Evolutionary conservation across 768 basidiomycete species (phyloP), one percentile per base, ranked within the genome.

Genomic region (Polyporus arcularius): DNA sequence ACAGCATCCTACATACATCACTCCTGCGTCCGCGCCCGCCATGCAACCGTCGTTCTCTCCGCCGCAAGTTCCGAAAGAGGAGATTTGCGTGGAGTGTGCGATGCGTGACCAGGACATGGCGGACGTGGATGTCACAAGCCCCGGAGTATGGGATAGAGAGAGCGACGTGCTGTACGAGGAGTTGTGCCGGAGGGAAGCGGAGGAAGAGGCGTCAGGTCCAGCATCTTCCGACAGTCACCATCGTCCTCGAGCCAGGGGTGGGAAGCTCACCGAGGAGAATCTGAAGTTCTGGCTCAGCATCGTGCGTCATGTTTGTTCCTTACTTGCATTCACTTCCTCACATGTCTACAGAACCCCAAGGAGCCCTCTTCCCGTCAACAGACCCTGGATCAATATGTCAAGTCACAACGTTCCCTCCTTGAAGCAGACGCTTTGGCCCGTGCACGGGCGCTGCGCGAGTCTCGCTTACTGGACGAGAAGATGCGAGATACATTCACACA

Each of bases 71-170:
- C 78, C 75, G 10, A 86, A 83, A 64, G 90, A 92, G 67, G 96
- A 98, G 72, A 78, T 98, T 32, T 99, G 96, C 67, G 80, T 97
- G 39, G 97, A 98, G 74, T 99, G 97, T 71, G 90, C 97, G 59
- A 98, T 98, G 96, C 88, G 97, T 35, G 97, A 99, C 74, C 86
- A 96, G 70, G 97, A 99, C 72, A 94, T 99, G 90, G 93, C 89
- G 9, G 96, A 97, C 72, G 94, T 99, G 28, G 84, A 92, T 72
- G 97, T 97, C 21, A 83, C 87, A 3, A 85, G 87, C 31, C 85
- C 88, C 10, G 93, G 94, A 1, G 83, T 90, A 8, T 99, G 97
- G 97, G 93, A 92, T 0, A 82, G 97, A 41, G 89, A 89, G 63
- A 95, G 93, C 70, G 96, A 99, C 70, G 85, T 80, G 11, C 77